Percentiles rank a stretch among this genome's conserved stretches.
Conservation (phyloP, 176 grass and related monocot genomes). For the Zea mays region Zm-B73-REFERENCE-NAM-5.0 NC_050102.1:136035001-136035500, state of each 20-base stretch:
- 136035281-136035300: constrained; percentile 44
- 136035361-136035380: constrained; percentile 74
- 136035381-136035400: constrained; percentile 71
- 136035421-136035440: constrained; percentile 66
- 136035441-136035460: constrained; percentile 94
- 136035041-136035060: too few species aligned
- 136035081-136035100: constrained; percentile 58
- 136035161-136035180: constrained; percentile 59
- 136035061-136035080: background rate
- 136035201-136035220: constrained; percentile 56
- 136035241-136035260: background rate
- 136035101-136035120: constrained; percentile 49
- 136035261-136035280: too few species aligned
- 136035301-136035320: constrained; percentile 53
- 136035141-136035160: constrained; percentile 84
- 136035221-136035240: constrained; percentile 9
- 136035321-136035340: constrained; percentile 68
- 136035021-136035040: constrained; percentile 43
- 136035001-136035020: constrained; percentile 55
- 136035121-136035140: constrained; percentile 67
- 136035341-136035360: constrained; percentile 73
- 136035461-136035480: constrained; percentile 78
- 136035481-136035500: constrained; percentile 84
- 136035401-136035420: constrained; percentile 76
- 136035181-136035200: constrained; percentile 47